Evolutionary conservation across 768 basidiomycete genomes (phyloP).

Genomic region (Agrocybe praecox): DNA sequence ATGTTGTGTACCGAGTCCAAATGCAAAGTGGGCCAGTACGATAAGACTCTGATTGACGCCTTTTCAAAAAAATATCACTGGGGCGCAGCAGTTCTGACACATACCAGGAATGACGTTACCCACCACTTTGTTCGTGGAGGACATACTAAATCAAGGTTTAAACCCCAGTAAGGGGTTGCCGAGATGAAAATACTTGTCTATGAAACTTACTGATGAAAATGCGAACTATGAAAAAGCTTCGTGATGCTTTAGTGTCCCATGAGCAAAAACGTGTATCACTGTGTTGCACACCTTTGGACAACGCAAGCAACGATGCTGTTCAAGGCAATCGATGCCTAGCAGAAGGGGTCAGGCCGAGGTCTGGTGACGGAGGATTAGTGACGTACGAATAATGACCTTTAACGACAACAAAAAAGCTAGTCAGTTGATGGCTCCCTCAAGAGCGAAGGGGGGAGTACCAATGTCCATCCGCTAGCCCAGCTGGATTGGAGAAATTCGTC

Average conservation of each 20-base stretch:
- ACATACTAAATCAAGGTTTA: conserved; percentile 26
- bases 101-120: conserved; percentile 30
- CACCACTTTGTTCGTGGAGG: conserved; percentile 31
- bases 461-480: conserved; percentile 31
- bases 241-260: background rate
- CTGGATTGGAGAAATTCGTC: conserved; percentile 37
- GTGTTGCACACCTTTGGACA: conserved; percentile 27
- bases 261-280: background rate
- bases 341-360: background rate
- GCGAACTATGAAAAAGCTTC: conserved; percentile 34
- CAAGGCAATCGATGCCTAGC: conserved; percentile 27
- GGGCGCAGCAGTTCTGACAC: conserved; percentile 4
- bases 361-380: background rate
- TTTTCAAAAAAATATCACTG: background rate
- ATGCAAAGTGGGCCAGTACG: conserved; percentile 32
- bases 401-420: background rate
- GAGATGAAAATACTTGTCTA: too few species aligned
- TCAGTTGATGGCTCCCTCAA: background rate
- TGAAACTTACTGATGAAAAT: conserved; percentile 29
- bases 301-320: conserved; percentile 32
- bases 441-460: conserved; percentile 29
- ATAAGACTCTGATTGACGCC: conserved; percentile 18
- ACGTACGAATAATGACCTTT: conserved; percentile 37
- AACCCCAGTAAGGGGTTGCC: background rate
- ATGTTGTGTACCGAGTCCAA: conserved; percentile 35